Conservation (phyloP, 2,329 filamentous ascomycete genomes). For the Phialophora expanda region DNA sequence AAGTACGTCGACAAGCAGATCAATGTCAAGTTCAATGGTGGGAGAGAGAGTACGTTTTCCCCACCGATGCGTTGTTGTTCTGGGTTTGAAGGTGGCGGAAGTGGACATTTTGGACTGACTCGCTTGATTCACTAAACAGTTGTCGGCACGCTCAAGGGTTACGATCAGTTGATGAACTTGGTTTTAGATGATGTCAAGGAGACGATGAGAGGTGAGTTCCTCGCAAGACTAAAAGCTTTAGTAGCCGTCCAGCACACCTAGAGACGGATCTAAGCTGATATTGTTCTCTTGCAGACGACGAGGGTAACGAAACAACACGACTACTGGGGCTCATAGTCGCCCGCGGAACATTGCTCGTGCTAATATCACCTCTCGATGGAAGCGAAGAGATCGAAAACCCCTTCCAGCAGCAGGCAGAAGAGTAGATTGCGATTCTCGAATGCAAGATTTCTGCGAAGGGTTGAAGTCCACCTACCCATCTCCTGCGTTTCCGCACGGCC, state of each 20-base stretch:
- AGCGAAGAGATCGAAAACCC: constrained; percentile 97
- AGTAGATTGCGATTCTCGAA: constrained; percentile 49
- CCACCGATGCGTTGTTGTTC: neutral
- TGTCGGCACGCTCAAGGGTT: constrained; percentile 87
- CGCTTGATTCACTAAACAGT: constrained; percentile 59
- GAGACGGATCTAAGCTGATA: neutral
- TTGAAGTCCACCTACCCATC: neutral
- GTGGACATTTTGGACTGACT: constrained; percentile 9
- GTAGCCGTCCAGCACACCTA: neutral
- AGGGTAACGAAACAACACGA: constrained; percentile 83
- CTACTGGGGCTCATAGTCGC: constrained; percentile 86
- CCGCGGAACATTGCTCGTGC: constrained; percentile 86
- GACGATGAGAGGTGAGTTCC: constrained; percentile 75
- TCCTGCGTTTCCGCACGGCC: neutral
- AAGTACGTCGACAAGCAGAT: constrained; percentile 99
- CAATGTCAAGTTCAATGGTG: constrained; percentile 94
- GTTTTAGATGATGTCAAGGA: constrained; percentile 95
- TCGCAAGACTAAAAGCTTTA: neutral
- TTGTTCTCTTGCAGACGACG: constrained; percentile 70
- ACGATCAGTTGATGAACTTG: constrained; percentile 96
- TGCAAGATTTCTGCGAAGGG: neutral
- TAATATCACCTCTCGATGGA: constrained; percentile 90
- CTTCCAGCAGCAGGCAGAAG: constrained; percentile 73
- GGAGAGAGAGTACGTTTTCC: constrained; percentile 73
- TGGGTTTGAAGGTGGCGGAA: neutral